Conservation (phyloP, 148 eudicot species). For the Linanthus parryae region DNA sequence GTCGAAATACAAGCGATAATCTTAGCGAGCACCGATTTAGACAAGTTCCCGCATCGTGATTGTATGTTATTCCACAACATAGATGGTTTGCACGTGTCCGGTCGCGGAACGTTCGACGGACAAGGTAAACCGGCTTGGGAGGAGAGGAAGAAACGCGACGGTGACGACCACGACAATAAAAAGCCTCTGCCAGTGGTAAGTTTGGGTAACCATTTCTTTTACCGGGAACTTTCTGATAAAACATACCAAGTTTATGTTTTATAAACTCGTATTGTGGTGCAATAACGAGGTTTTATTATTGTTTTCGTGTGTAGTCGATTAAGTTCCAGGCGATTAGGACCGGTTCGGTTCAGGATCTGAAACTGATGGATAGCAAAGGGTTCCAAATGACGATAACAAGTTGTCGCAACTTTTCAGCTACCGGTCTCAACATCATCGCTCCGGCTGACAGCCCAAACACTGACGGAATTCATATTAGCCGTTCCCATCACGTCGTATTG, state of each 20-base stretch:
- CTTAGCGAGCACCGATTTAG: slow-evolving; percentile 12
- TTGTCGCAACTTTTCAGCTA: slow-evolving; percentile 20
- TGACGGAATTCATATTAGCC: slow-evolving; percentile 50
- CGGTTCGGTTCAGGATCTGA: slow-evolving; percentile 21
- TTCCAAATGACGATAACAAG: slow-evolving; percentile 31
- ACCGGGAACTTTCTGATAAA: too few species aligned
- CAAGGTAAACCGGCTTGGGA: slow-evolving; percentile 27
- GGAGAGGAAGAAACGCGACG: too few species aligned
- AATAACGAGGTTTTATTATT: too few species aligned
- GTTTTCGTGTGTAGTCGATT: slow-evolving; percentile 43
- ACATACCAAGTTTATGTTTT: too few species aligned
- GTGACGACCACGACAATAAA: too few species aligned
- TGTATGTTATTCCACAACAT: slow-evolving; percentile 16
- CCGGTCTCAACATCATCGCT: slow-evolving; percentile 28
- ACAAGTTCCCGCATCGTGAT: too few species aligned
- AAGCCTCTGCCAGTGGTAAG: too few species aligned
- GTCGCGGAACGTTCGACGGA: slow-evolving; percentile 31
- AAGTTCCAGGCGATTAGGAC: slow-evolving; percentile 16
- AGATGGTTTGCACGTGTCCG: slow-evolving; percentile 15
- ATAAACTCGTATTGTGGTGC: too few species aligned
- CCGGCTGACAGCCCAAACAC: slow-evolving; percentile 34
- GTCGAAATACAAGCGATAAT: slow-evolving; percentile 44
- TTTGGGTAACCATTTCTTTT: too few species aligned
- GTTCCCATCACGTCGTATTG: slow-evolving; percentile 24
- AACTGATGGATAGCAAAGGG: slow-evolving; percentile 32